Evolutionary conservation across 352 stramenopile species (phyloP), one percentile per base, ranked within the genome.

Genomic region (Phytophthora foliorum): DNA sequence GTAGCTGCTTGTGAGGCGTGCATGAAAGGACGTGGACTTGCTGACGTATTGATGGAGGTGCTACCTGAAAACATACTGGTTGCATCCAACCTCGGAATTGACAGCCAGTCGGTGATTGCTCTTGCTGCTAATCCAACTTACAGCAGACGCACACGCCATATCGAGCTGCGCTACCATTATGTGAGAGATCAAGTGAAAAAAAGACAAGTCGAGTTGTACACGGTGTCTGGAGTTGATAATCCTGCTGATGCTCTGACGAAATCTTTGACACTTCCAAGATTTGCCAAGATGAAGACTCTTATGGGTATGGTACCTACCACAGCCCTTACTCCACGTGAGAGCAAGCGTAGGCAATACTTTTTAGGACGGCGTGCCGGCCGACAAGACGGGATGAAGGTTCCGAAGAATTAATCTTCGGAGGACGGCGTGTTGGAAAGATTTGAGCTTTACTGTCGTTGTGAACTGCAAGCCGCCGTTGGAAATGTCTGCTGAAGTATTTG

Each of bases 101-200:
- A 60, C 25, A 60, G 31, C n/a, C 21, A 39, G 31, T 29, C 53
- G 6, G 53, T 25, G 11, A 29, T 41, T 16, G 25, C n/a, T 4
- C 19, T 60, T 10, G 17, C 53, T 42, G n/a, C 19, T 25, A 51
- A 51, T 25, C 53, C 53, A 17, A 50, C 25, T 14, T 60, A 60
- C 17, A 60, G 53, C 39, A 51, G 53, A 51, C 53, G 53, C 3
- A 60, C 53, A 6, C 53, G 38, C 4, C 36, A 60, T 24, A 60
- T 51, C 27, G 39, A 51, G 16, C 25, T 60, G 7, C 24, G 25
- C 14, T 60, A 31, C 7, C 53, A 60, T 19, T 60, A 60, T 25
- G 53, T 51, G n/a, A 13, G 53, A 22, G 38, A 60, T 34, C 49
- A 57, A 44, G 16, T 44, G 2, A 57, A 57, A 25, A 57, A 29